Base-by-base conservation (phyloP, 2,329 filamentous ascomycete genomes). In the Magnaporthiopsis incrustans region DNA sequence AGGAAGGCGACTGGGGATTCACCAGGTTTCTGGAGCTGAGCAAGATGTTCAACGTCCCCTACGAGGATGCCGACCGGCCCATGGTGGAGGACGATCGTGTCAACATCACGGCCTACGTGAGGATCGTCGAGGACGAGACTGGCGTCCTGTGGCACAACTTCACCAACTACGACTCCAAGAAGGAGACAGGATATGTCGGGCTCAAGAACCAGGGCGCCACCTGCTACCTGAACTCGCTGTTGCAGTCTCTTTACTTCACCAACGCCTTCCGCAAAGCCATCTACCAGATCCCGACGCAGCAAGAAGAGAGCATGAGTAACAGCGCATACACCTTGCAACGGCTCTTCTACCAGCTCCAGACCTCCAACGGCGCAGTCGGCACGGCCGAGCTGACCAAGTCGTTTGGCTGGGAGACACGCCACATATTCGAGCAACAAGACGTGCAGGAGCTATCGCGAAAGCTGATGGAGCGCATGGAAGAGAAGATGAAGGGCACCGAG, bases 371-470 rank as follows among this genome's bases (percentile, higher is more conserved):
- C 50, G 91, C 96, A 0, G 94, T 99, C 2, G 86, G 91, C 56
- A 99, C 95, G 1, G 92, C 89, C 62, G 95, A 99, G 73, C 84
- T 99, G 56, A 99, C 95, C 8, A 91, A 92, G 69, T 98, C 95
- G 0, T 99, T 99, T 74, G 95, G 95, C 30, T 99, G 95, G 95
- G 94, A 99, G 71, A 96, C 94, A 2, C 87, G 92, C 68, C 94
- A 99, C 73, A 97, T 98, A 63, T 99, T 99, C 70, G 94, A 98
- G 77, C 95, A 99, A 74, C 95, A 99, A 76, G 95, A 99, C 76
- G 95, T 99, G 11, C 95, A 99, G 75, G 95, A 99, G 75, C 81
- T 99, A 44, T 98, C 93, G 44, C 86, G 96, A 65, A 97, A 98
- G 75, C 82, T 99, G 67, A 99, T 99, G 90, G 95, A 99, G 77